Evolutionary conservation across 306 rosid species (phyloP), one percentile per base, ranked within the genome.

Genomic region (Gynostemma pentaphyllum): DNA sequence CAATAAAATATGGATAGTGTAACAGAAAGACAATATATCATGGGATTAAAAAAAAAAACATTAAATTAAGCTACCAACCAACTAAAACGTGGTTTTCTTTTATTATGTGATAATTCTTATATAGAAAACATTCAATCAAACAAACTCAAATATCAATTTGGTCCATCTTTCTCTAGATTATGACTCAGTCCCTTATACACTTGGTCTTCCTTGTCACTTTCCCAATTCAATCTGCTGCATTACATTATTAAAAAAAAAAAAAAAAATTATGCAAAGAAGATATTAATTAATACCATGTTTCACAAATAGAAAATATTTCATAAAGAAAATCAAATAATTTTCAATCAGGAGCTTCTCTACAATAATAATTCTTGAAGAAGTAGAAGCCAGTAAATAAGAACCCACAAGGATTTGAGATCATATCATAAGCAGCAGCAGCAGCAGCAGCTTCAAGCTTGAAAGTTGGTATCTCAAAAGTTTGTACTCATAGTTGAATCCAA

Each of bases 401-500:
- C 16, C 40, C 28, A 29, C 42, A 28, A 18, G 61, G 39, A 23
- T 29, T 55, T 55, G 62, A 26, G 64, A 57, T 57, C 45, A 57
- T 57, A 34, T 34, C 45, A 39, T 21, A 37, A 37, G 65, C 30
- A 57, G 47, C 32, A 59, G 47, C 47, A 36, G 36, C 63, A 37
- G 65, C 30, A 57, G 47, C 32, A 59, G 47, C 47, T 59, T 59
- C 63, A 32, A 57, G 64, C 63, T 18, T 34, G 18, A 57, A 57
- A 32, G 10, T 16, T 10, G 64, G 45, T 36, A 19, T 19, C 45
- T 57, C 64, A 18, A 37, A 6, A 11, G 36, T 56, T 59, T 59
- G 65, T 59, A 19, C 16, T 37, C 48, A 12, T 15, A 1, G 46
- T 34, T 19, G 12, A 36, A 34, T 21, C 36, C 28, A 34, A 11